Percentiles rank a stretch among this genome's conserved stretches.
Evolutionary conservation across 805 yeast species (phyloP).

Genomic region (Ogataea nonfermentans): DNA sequence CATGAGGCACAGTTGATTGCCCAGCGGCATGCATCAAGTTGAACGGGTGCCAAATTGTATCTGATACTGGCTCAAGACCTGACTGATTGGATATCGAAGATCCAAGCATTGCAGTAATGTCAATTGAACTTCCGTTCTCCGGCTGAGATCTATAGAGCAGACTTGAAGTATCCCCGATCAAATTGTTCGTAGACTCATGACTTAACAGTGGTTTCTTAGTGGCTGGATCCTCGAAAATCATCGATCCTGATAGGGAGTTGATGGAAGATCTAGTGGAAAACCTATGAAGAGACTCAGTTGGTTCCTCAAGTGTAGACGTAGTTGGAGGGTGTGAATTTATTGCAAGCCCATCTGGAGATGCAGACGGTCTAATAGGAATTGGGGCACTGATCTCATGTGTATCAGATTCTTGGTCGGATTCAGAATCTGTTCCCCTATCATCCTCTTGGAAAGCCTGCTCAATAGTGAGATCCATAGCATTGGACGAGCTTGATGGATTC

Average conservation of each 20-base stretch:
- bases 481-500: constrained; percentile 16
- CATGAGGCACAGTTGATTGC: neutral
- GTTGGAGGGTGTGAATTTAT: constrained; percentile 2
- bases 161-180: constrained; percentile 8
- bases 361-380: neutral
- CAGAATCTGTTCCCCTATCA: constrained; percentile 4
- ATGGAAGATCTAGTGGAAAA: constrained; percentile 21
- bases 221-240: constrained; percentile 21
- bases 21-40: constrained; percentile 12
- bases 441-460: constrained; percentile 20
- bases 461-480: constrained; percentile 26
- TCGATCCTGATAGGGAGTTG: constrained; percentile 17
- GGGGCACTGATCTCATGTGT: neutral
- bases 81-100: constrained; percentile 13
- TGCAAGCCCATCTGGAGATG: neutral
- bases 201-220: constrained; percentile 19
- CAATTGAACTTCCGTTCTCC: constrained; percentile 24
- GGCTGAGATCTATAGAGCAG: constrained; percentile 18
- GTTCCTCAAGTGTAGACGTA: constrained; percentile 1
- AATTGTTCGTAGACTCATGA: constrained; percentile 17
- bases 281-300: constrained; percentile 8
- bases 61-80: constrained; percentile 4
- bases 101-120: constrained; percentile 26
- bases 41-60: constrained; percentile 28
- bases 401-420: neutral